Evolutionary conservation across 331 rosid genomes (phyloP), one percentile per base, ranked within the genome.

Genomic region (Quercus phellos): DNA sequence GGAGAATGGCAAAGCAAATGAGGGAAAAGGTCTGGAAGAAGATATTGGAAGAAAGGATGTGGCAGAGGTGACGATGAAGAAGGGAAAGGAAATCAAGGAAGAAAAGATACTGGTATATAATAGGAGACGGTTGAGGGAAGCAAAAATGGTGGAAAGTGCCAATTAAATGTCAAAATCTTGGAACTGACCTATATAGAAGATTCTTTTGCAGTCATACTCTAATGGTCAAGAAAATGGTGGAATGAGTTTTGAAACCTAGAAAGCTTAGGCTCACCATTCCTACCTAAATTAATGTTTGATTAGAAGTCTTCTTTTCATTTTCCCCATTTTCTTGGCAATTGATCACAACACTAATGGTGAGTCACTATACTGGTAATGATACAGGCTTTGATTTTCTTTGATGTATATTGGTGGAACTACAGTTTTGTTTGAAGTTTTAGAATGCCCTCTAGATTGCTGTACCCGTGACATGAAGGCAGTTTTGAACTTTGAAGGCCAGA

Each of bases 41-140:
- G 84, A 78, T 77, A 55, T 75, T 73, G 59, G 56, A 64, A 26
- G 56, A 58, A 61, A 75, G n/a, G 72, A 19, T 51, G 30, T 34
- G 18, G 80, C 74, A 51, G 83, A 75, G 56, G 72, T 82, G 77
- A 54, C 42, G 55, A 51, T 54, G 63, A 67, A 67, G 84, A 82
- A 38, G 79, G 64, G n/a, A 6, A 74, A 79, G 75, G 77, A 8
- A 61, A 24, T n/a, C 3, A 83, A 34, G 81, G 74, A 24, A 26
- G 55, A 34, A 17, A 74, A 82, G 60, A 32, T 82, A 73, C 54
- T 27, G 38, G 97, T 90, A 22, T 92, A 92, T 74, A 51, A 54
- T 78, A 79, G 93, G 74, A 84, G 29, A 56, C 82, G 86, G 35
- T 21, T 24, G 3, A 73, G 79, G 83, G 70, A 77, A 68, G 78